Base-by-base conservation (phyloP, 2,329 filamentous ascomycete species). In the Apiospora pterosperma region DNA sequence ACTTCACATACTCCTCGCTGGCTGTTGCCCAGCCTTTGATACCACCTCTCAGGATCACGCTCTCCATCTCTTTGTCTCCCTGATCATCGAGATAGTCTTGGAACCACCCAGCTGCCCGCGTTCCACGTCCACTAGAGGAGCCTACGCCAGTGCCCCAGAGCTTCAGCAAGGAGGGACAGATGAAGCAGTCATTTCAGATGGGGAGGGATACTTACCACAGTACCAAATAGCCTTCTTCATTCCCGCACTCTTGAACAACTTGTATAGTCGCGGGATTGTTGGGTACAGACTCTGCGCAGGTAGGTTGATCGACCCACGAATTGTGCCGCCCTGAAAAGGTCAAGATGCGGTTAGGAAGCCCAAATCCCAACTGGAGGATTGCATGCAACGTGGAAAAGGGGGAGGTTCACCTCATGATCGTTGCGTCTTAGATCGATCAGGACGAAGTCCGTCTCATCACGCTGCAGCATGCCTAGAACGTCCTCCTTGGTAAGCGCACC, bases 101-200 rank as follows among this genome's bases (percentile, higher is more conserved):
- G 69, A 88, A 83, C 85, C 85, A 88, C 8, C 78, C 80, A 1
- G 83, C 84, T 2, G 82, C 80, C n/a, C 85, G 78, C 2, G 78
- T 81, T 3, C 85, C 86, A 3, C 86, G 81, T 5, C 85, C 85
- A 2, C 68, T 67, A 1, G 83, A 87, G 1, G 86, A 88, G 2
- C 81, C 86, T 88, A 63, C n/a, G 25, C 16, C 21, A 42, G 25
- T 7, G 23, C 14, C 4, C 10, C 59, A 21, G 34, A n/a, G 25
- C 44, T 36, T 36, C 31, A 34, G 16, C 52, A 12, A 31, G 25
- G 52, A 5, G 52, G 19, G 12, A 19, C 25, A 5, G 23, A 25
- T n/a, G 16, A 4, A 19, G 25, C 3, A 25, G 14, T 31, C 12
- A 16, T 8, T 36, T 4, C 2, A 16, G 59, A 8, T 23, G 39